These are phyloP conservation scores for Capronia americana DNA, from an alignment of 2,329 filamentous ascomycete species.

Conservation along the genomic window DNA sequence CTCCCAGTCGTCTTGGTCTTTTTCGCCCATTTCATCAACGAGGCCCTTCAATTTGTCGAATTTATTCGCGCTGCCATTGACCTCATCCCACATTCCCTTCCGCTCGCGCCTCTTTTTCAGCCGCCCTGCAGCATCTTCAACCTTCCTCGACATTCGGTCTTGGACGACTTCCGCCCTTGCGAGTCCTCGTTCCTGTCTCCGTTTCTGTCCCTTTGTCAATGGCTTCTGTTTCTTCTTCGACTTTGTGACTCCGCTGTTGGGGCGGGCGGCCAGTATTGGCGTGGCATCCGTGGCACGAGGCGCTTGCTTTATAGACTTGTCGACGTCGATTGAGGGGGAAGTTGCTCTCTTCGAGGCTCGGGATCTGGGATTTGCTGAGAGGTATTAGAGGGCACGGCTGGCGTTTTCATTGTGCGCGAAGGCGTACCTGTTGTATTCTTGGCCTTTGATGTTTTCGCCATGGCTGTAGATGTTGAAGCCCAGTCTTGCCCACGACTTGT, in stretches of 20 bases:
- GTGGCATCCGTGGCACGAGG: constrained; percentile 47
- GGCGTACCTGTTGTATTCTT: constrained; percentile 28
- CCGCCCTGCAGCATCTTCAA: constrained; percentile 58
- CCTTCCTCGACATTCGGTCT: constrained; percentile 63
- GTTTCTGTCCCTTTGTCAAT: constrained; percentile 59
- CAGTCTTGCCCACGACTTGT: background rate
- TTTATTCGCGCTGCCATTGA: constrained; percentile 44
- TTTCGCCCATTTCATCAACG: constrained; percentile 57
- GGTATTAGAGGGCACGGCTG: background rate
- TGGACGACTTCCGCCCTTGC: constrained; percentile 62
- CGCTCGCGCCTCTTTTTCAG: constrained; percentile 56
- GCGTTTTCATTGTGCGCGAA: background rate
- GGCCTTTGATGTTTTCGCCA: constrained; percentile 32
- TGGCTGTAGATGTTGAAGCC: constrained; percentile 32
- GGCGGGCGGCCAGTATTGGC: constrained; percentile 51
- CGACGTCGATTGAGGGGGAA: constrained; percentile 60
- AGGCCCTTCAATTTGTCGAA: constrained; percentile 35
- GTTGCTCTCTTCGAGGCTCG: constrained; percentile 64
- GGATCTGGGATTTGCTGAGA: constrained; percentile 62
- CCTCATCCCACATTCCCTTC: constrained; percentile 54
- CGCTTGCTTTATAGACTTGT: constrained; percentile 56
- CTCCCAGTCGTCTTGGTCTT: constrained; percentile 58
- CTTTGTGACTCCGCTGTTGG: constrained; percentile 59
- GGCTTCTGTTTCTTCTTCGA: constrained; percentile 57
- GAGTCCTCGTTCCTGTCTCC: constrained; percentile 61